Evolutionary conservation across 2,329 filamentous ascomycete species (phyloP), one percentile per base, ranked within the genome.

Genomic region (Torrubiellomyces zombiae): DNA sequence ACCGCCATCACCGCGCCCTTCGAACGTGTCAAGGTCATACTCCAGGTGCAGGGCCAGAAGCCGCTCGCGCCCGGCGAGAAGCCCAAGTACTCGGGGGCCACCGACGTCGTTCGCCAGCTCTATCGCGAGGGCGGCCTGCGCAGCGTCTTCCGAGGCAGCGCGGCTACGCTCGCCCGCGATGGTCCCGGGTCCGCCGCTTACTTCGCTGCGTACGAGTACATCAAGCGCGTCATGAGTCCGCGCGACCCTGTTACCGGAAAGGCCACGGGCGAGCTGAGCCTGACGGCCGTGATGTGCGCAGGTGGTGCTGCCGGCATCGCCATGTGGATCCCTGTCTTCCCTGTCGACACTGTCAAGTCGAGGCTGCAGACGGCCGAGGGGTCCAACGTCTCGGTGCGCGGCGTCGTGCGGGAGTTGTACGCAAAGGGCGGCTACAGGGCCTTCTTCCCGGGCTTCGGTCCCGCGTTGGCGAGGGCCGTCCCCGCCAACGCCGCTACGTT

Each of bases 241-340:
- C 69, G 78, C 43, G 82, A 94, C 42, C 72, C 70, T 3, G 55
- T 64, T 11, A 69, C 65, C 0, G 82, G 81, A 14, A 72, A 75
- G 44, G 67, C 78, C 3, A 68, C 63, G 4, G 85, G 83, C 20
- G 62, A 89, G 39, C 56, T 95, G 29, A 86, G 77, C 42, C 60
- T 98, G 34, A 58, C 69, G 2, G 89, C 89, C 8, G 67, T 98
- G 29, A 81, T 85, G 40, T 67, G 71, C 15, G 89, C 89, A 2
- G 89, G 89, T 40, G 89, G 80, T 34, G 79, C 75, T 4, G 89
- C 89, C 0, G 89, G 89, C 44, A 70, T 98, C 14, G 89, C 89
- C 34, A 98, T 98, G 89, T 98, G 89, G 89, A 89, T 94, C 38
- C 85, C 89, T 27, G 85, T 98, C 20, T 98, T 98, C 67, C 89